Base-by-base conservation (phyloP, 202 grass and related monocot genomes). In the Schoenoplectus triqueter region DNA sequence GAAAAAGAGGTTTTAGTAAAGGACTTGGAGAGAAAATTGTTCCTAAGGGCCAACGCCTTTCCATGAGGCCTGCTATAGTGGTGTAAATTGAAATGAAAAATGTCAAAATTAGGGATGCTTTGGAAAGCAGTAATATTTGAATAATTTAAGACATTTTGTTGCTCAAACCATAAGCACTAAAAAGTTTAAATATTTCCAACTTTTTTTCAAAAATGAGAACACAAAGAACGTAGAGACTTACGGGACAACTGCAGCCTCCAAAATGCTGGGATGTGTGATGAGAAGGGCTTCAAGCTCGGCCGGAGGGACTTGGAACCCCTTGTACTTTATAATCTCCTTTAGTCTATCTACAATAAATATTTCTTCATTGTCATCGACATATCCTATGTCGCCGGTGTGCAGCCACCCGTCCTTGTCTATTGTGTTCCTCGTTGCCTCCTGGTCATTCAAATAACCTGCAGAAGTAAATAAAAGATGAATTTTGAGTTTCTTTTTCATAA, bases 261-360 rank as follows among this genome's bases (percentile, higher is more conserved):
- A 75, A 17, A 97, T 92, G 86, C 83, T 69, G 18, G 94, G 91
- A 69, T 97, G 89, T 2, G 91, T 75, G 79, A 92, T 90, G 45
- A 97, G 94, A 39, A 97, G 85, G 18, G 94, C 91, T 44, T 97
- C 94, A 7, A 97, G 80, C 79, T 97, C 94, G 0, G 94, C 91
- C 0, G 91, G 94, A 10, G 91, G 81, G 10, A 93, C 94, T 83
- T 97, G 94, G 49, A 93, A 90, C 4, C 91, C 94, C 82, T 82
- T 97, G 86, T 93, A 90, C 75, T 93, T 97, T 78, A 97, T 97
- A 46, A 97, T 93, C 63, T 97, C 94, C 64, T 97, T 97, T 22
- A 97, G 87, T 74, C 91, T 82, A 55, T 97, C 94, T 1, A 93
- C 94, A 6, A 97, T 97, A 81, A 93, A 97, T 87, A 97, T 93